Evolutionary conservation across 108 stramenopile species (phyloP).

Genomic region (Aurantiochytrium sp.): DNA sequence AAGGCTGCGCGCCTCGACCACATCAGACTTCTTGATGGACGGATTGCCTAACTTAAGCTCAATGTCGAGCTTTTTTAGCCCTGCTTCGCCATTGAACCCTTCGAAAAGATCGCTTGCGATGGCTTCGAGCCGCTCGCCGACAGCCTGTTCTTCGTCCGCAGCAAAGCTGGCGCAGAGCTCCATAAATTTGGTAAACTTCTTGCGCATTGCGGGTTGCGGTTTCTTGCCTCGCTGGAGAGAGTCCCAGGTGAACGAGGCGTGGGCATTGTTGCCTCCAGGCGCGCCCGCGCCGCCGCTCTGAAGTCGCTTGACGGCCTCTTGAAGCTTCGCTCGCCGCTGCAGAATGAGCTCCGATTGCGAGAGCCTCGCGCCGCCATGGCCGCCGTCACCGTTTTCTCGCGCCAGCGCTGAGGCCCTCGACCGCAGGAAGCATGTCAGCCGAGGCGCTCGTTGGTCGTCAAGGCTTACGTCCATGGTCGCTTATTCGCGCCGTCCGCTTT

Average conservation of each 20-base stretch:
- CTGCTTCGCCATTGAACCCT: neutral
- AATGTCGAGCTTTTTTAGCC: neutral
- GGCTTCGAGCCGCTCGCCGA: neutral
- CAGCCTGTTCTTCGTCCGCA: neutral
- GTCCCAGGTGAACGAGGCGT: neutral
- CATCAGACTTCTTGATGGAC: neutral
- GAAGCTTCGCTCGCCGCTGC: neutral
- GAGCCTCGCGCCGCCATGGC: neutral
- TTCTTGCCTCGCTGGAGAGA: neutral
- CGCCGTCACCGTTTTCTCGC: too few species aligned
- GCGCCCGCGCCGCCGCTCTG: neutral
- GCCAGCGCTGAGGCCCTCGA: neutral
- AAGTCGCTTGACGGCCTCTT: neutral
- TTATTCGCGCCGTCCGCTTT: too few species aligned
- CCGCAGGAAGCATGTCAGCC: neutral
- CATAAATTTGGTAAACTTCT: neutral
- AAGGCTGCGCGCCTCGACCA: neutral
- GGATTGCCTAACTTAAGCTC: neutral
- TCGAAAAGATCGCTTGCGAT: neutral
- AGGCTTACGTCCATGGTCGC: neutral
- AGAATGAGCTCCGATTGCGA: neutral
- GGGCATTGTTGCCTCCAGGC: neutral
- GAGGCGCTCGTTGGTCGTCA: neutral
- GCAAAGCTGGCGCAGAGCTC: neutral
- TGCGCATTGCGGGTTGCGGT: neutral